Conservation (phyloP, 208 protist species). For the Trypanosomatidae sp. region DNA sequence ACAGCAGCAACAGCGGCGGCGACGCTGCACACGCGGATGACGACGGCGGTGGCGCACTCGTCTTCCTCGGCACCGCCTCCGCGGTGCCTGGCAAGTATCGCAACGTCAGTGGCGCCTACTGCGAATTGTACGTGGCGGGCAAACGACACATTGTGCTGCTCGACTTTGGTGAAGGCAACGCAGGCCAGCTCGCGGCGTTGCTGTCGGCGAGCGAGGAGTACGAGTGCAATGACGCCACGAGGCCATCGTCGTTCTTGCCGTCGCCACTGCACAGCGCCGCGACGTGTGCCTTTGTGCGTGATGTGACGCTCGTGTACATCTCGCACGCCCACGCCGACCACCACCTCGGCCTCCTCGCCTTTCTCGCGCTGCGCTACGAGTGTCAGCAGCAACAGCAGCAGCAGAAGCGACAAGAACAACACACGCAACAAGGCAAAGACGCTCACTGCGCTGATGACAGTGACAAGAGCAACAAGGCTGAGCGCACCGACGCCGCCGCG, state of each 20-base stretch:
- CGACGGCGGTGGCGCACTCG: slow-evolving; percentile 21
- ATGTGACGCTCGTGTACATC: slow-evolving; percentile 68
- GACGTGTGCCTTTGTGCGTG: slow-evolving; percentile 16
- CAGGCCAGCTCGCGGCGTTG: slow-evolving; percentile 46
- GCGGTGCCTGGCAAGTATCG: slow-evolving; percentile 84
- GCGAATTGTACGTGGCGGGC: slow-evolving; percentile 31
- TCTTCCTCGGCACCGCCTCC: slow-evolving; percentile 80
- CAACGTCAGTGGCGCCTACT: slow-evolving; percentile 68
- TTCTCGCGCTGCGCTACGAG: slow-evolving; percentile 33
- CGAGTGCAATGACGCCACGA: not conserved
- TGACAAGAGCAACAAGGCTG: not conserved
- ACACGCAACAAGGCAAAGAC: not conserved
- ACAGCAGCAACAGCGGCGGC: too few relatives aligned
- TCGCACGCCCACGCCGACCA: slow-evolving; percentile 86
- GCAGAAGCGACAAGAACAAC: not conserved
- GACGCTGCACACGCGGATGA: too few relatives aligned
- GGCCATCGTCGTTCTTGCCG: not conserved
- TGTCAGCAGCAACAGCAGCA: not conserved
- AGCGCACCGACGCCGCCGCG: not conserved
- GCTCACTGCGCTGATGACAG: too few relatives aligned
- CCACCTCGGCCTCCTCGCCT: slow-evolving; percentile 62
- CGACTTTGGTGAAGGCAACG: slow-evolving; percentile 78
- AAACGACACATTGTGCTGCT: slow-evolving; percentile 31
- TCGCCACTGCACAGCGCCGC: not conserved
- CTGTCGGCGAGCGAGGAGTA: not conserved